These are phyloP conservation scores for Trichoderma sp. DNA, from an alignment of 2,329 filamentous ascomycete genomes.

Conservation along the genomic window DNA sequence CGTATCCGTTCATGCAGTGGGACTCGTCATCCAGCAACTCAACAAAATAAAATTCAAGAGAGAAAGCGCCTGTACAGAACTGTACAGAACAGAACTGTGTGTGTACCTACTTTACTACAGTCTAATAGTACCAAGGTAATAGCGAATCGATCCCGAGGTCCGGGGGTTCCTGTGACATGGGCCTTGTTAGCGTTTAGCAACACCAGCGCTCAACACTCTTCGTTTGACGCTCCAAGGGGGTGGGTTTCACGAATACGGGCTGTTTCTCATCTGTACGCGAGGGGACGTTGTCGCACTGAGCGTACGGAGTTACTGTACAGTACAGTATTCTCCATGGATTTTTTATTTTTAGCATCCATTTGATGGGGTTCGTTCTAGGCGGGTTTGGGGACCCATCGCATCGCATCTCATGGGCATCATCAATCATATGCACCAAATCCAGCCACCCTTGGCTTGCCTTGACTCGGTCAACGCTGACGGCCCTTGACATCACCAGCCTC, in stretches of 20 bases:
- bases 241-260: constrained; percentile 16
- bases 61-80: neutral
- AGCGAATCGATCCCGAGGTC: neutral
- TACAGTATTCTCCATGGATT: neutral
- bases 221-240: neutral
- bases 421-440: constrained; percentile 9
- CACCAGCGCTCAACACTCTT: neutral
- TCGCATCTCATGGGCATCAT: neutral
- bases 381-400: neutral
- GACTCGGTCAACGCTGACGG: neutral
- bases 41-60: neutral
- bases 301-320: neutral
- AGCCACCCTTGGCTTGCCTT: neutral
- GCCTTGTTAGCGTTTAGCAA: neutral
- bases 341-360: constrained; percentile 7
- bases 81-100: neutral
- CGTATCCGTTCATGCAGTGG: neutral
- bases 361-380: neutral
- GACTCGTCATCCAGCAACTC: neutral
- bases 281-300: neutral
- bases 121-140: neutral
- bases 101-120: neutral
- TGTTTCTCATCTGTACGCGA: constrained; percentile 2
- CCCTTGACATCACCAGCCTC: constrained; percentile 3
- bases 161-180: neutral